Evolutionary conservation across 768 basidiomycete species (phyloP).

Genomic region (Rhodotorula paludigena): DNA sequence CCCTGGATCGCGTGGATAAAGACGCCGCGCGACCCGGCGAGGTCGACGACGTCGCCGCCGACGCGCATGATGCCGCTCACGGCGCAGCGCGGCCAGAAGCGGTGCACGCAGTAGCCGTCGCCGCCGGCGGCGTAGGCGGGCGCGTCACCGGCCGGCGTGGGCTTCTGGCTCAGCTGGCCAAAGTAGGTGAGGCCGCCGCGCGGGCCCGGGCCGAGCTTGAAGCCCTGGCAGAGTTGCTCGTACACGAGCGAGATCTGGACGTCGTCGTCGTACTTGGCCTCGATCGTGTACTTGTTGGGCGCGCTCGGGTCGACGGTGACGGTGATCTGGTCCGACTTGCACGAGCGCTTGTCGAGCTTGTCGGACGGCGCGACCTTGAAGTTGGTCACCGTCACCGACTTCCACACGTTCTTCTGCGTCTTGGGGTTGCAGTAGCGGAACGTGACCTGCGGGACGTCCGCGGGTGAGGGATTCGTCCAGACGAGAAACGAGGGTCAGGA

Average conservation of each 20-base stretch:
- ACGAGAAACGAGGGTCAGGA: background rate
- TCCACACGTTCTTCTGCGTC: conserved; percentile 67
- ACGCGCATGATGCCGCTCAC: conserved; percentile 40
- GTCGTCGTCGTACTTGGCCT: conserved; percentile 70
- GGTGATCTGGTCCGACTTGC: conserved; percentile 77
- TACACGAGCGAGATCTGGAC: conserved; percentile 74
- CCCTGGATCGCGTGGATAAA: conserved; percentile 95
- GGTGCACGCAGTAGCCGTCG: conserved; percentile 49
- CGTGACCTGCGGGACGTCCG: conserved; percentile 53
- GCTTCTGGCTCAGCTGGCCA: conserved; percentile 50
- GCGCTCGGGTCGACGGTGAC: conserved; percentile 63
- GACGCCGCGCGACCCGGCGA: conserved; percentile 59
- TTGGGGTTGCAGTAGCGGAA: conserved; percentile 80
- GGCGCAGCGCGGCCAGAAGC: conserved; percentile 42
- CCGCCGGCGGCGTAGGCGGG: conserved; percentile 38
- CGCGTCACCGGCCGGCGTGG: background rate
- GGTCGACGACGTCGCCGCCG: conserved; percentile 40
- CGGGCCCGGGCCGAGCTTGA: conserved; percentile 82
- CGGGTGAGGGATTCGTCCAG: background rate
- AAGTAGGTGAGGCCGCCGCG: conserved; percentile 87
- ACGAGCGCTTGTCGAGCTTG: conserved; percentile 71
- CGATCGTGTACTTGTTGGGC: conserved; percentile 71
- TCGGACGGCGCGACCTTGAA: conserved; percentile 65
- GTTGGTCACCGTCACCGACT: conserved; percentile 75
- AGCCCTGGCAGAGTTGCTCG: conserved; percentile 68